Conservation (phyloP, 352 stramenopile species). For the Phytophthora sojae region DNA sequence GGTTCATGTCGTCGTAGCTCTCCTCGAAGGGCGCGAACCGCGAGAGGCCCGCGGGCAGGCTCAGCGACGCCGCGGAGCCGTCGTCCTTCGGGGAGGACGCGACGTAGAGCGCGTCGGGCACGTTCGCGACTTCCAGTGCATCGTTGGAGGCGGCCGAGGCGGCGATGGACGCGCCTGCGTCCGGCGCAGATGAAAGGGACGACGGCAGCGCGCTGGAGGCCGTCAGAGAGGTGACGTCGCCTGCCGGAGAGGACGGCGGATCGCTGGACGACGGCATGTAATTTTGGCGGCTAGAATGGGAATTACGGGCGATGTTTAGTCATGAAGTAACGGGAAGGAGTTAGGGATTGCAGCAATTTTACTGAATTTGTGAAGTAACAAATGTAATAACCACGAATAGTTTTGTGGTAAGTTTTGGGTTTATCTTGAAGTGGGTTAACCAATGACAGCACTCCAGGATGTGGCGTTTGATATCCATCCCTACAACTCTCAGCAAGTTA, state of each 20-base stretch:
- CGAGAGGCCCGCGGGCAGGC: background rate
- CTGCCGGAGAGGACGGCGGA: constrained; percentile 1
- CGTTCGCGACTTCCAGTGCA: constrained; percentile 26
- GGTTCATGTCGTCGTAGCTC: constrained; percentile 79
- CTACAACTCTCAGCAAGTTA: too few relatives aligned
- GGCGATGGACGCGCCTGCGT: background rate
- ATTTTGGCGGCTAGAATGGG: constrained; percentile 40
- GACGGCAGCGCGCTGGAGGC: background rate
- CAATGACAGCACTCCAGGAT: constrained; percentile 13
- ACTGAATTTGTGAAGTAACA: constrained; percentile 6
- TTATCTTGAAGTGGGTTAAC: constrained; percentile 26
- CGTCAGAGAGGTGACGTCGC: background rate
- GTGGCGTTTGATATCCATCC: too few relatives aligned
- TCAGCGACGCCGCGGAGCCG: background rate
- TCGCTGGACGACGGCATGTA: constrained; percentile 16
- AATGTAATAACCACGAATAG: constrained; percentile 23
- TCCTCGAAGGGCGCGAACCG: constrained; percentile 70
- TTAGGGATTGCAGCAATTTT: background rate
- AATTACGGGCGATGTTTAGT: constrained; percentile 16
- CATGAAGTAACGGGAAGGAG: background rate
- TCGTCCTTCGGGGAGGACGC: constrained; percentile 19
- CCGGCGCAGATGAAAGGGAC: background rate
- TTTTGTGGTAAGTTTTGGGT: constrained; percentile 18
- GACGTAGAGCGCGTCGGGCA: constrained; percentile 25
- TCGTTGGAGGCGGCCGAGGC: constrained; percentile 10